Base-by-base conservation (phyloP, 257 asterid species). In the Cinchona pubescens region DNA sequence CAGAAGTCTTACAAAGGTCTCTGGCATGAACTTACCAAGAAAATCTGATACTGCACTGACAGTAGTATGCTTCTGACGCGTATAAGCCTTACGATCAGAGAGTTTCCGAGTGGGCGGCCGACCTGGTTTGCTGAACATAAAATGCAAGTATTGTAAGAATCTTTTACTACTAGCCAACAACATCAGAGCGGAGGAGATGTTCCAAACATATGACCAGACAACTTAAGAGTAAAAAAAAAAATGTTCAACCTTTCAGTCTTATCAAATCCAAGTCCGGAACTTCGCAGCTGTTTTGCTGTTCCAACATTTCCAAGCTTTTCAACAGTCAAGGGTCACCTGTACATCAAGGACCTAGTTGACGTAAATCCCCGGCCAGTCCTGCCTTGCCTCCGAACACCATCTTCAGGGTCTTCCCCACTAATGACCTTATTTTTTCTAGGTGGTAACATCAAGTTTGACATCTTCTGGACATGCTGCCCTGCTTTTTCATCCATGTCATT, bases 321-420 rank as follows among this genome's bases (percentile, higher is more conserved):
- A 76, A 79, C 88, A 51, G 89, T 72, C 79, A 84, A 79, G 74
- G 97, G 91, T n/a, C n/a, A n/a, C n/a, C n/a, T n/a, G n/a, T n/a
- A n/a, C 83, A 85, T 70, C 84, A 85, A 86, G 77, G 97, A 82
- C 87, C 96, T 88, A 66, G 89, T 84, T 48, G 97, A 91, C 72
- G 88, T 75, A 77, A 85, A 80, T 56, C 89, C 91, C 75, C 97
- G 88, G 45, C 92, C 91, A 66, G 92, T 88, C 84, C 97, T 87
- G 79, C 98, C 98, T 86, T 90, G 96, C 79, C 94, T 84, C 82
- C 88, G 87, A 75, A 93, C 87, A 73, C 94, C 94, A 84, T 89
- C 97, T 75, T 89, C 88, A 14, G 67, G 84, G 76, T 82, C 88
- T 19, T 87, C 90, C 79, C 86, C 90, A 74, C 75, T 78, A 38